Base-by-base conservation (phyloP, 2,329 filamentous ascomycete species). In the Apiospora marii region DNA sequence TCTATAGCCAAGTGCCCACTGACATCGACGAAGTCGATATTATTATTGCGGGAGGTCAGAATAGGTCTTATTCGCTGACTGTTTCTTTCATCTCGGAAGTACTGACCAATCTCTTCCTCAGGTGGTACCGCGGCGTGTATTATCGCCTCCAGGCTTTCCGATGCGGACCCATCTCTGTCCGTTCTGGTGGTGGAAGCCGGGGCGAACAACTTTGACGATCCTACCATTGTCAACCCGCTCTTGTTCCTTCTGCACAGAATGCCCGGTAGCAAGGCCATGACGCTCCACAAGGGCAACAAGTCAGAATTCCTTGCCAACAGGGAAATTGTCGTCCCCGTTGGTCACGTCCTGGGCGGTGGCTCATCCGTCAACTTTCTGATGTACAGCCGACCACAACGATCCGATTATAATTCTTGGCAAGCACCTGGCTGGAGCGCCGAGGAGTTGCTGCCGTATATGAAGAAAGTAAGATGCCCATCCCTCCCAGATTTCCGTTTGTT, bases 281-380 rank as follows among this genome's bases (percentile, higher is more conserved):
- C 87, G 34, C 89, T 89, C 77, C 89, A 89, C 78, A 83, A 87
- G 74, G 70, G 76, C 3, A 73, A 51, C n/a, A 76, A 75, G 51
- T 76, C 77, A 8, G 69, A 75, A 43, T 76, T 86, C 30, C 82
- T 90, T 3, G 85, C 83, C 64, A 82, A 84, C 19, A 80, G 87
- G 27, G 83, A 84, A 70, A 81, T 79, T 1, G 80, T 85, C 22
- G 81, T 86, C 1, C 82, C 82, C 0, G 75, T 76, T 5, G 84
- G 83, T 6, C 86, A 87, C 30, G 84, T 85, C 0, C 82, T 91
- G 0, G 89, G 89, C 34, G 89, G 89, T 24, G 89, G 88, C 10
- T 85, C 83, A 0, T 84, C 85, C 3, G 85, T 87, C 49, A 87
- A 87, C 73, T 85, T 86, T 73, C 83, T 86, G 83, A 85, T 87